A percentile compares a stretch with the other conserved stretches of the same genome.
Evolutionary conservation across 352 stramenopile genomes (phyloP).

Genomic region (Phytophthora crassamura): DNA sequence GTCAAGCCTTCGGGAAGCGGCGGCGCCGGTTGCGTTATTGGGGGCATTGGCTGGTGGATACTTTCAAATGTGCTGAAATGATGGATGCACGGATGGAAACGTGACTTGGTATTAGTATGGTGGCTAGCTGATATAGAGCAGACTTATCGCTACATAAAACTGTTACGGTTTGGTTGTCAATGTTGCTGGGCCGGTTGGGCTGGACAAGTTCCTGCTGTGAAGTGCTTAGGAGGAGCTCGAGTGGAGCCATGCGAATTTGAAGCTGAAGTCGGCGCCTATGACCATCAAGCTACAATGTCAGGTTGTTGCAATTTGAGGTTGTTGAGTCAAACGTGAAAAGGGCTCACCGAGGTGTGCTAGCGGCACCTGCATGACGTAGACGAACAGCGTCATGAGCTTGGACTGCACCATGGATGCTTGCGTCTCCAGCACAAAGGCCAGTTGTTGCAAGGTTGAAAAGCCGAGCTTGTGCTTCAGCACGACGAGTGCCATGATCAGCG

Average conservation of each 20-base stretch:
- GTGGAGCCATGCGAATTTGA: constrained; percentile 33
- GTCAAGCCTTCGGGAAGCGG: constrained; percentile 27
- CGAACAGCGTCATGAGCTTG: constrained; percentile 34
- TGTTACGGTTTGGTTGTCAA: no score
- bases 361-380: constrained; percentile 45
- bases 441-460: constrained; percentile 32
- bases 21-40: constrained; percentile 4
- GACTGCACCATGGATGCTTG: constrained; percentile 34
- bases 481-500: constrained; percentile 10
- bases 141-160: not conserved
- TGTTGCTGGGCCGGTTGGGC: no score
- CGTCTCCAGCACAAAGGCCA: constrained; percentile 44
- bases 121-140: constrained; percentile 14
- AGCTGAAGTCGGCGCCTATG: constrained; percentile 38
- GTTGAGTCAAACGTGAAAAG: no score
- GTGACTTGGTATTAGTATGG: constrained; percentile 8
- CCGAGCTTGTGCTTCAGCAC: constrained; percentile 24
- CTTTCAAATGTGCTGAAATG: constrained; percentile 19
- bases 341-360: constrained; percentile 34
- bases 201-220: no score
- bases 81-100: not conserved
- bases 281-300: not conserved
- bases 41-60: constrained; percentile 31
- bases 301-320: no score
- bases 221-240: no score